Conservation (phyloP, 345 rosid genomes). For the Passiflora organensis region DNA sequence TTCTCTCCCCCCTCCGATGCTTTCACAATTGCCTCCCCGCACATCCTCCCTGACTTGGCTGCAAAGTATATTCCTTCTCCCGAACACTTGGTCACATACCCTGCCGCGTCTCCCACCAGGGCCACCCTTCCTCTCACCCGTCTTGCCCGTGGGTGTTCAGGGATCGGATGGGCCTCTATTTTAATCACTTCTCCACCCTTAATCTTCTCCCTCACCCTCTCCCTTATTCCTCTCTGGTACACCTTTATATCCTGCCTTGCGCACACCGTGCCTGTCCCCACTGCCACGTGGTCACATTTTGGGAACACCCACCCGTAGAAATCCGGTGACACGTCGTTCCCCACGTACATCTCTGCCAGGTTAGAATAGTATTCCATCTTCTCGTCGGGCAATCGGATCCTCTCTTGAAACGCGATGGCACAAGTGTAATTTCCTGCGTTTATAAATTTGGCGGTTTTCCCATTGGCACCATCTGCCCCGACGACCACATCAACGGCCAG, state of each 20-base stretch:
- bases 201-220: conserved; percentile 41
- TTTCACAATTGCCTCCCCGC: conserved; percentile 57
- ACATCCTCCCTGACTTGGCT: conserved; percentile 63
- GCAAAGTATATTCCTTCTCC: conserved; percentile 73
- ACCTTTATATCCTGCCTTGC: conserved; percentile 38
- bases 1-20: conserved; percentile 49
- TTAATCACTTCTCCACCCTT: conserved; percentile 51
- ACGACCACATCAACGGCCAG: conserved; percentile 50
- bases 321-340: conserved; percentile 69
- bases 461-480: conserved; percentile 71
- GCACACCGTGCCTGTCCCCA: conserved; percentile 54
- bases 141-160: conserved; percentile 54
- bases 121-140: conserved; percentile 56
- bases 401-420: conserved; percentile 68
- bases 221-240: conserved; percentile 43
- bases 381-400: conserved; percentile 53
- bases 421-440: conserved; percentile 47
- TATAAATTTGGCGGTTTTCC: conserved; percentile 52
- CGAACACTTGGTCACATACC: conserved; percentile 59
- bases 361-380: conserved; percentile 56
- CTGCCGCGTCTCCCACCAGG: conserved; percentile 65
- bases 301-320: conserved; percentile 76
- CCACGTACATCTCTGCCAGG: conserved; percentile 70
- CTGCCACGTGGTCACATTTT: conserved; percentile 75
- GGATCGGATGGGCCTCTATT: conserved; percentile 76